Conservation (phyloP, 352 stramenopile genomes). For the Pythium volutum region DNA sequence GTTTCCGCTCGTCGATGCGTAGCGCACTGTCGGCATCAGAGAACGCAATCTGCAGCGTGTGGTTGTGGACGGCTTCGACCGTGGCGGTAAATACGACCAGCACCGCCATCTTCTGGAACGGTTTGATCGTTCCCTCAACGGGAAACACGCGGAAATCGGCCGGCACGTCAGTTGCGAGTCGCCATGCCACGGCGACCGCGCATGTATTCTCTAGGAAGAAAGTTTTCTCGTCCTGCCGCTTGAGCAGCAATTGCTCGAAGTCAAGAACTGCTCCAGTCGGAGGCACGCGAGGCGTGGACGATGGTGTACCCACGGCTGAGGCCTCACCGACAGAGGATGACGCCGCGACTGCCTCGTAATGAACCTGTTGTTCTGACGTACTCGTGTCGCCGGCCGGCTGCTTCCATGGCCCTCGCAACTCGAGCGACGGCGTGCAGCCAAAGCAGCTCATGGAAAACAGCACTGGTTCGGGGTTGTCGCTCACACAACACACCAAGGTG, state of each 20-base stretch:
- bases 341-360: not conserved
- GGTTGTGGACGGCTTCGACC: conserved; percentile 63
- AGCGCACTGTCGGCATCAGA: conserved; percentile 77
- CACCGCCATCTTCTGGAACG: conserved; percentile 60
- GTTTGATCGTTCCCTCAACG: conserved; percentile 63
- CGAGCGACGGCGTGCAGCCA: conserved; percentile 77
- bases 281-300: conserved; percentile 6
- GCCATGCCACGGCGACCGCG: conserved; percentile 75
- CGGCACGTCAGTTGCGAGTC: conserved; percentile 37
- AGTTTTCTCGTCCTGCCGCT: conserved; percentile 79
- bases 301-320: not conserved
- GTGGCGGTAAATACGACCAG: conserved; percentile 69
- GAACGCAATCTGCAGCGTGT: conserved; percentile 70
- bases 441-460: conserved; percentile 84
- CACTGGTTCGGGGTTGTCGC: conserved; percentile 90
- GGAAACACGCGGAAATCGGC: conserved; percentile 75
- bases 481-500: conserved; percentile 85
- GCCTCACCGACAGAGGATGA: not conserved
- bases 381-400: conserved; percentile 44
- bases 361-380: conserved; percentile 35
- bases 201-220: conserved; percentile 88
- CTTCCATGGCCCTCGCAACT: conserved; percentile 85
- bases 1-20: conserved; percentile 35
- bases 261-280: conserved; percentile 51
- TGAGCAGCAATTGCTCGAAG: conserved; percentile 92